Conservation (phyloP, 257 asterid species). For the Mitragyna speciosa region DNA sequence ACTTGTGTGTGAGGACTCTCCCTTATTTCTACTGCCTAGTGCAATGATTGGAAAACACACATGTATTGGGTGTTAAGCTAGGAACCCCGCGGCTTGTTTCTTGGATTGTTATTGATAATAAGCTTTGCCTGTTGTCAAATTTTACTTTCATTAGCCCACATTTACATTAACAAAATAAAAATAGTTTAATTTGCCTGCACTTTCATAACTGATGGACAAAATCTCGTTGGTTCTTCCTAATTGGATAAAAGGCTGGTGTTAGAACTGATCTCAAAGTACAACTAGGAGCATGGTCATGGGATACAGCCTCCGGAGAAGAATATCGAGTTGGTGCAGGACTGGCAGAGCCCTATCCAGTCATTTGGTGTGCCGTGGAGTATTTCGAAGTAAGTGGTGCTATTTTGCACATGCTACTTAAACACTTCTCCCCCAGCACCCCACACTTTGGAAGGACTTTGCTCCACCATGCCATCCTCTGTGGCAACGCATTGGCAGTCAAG, state of each 20-base stretch:
- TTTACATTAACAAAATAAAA: background rate
- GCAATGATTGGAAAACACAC: background rate
- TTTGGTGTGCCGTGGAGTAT: conserved; percentile 86
- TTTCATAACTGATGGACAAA: conserved; percentile 20
- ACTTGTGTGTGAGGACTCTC: background rate
- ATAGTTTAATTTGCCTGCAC: background rate
- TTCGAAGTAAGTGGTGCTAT: conserved; percentile 73
- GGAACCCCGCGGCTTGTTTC: background rate
- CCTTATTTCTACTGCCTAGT: background rate
- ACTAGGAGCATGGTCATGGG: conserved; percentile 93
- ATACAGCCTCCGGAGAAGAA: conserved; percentile 76
- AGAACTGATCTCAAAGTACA: conserved; percentile 56
- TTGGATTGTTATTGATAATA: background rate
- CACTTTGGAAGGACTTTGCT: conserved; percentile 62
- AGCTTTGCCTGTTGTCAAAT: background rate
- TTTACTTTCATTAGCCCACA: background rate
- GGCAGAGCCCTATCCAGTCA: conserved; percentile 67
- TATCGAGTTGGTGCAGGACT: conserved; percentile 78
- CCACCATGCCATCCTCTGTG: conserved; percentile 79
- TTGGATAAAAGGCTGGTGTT: conserved; percentile 52
- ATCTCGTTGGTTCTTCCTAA: background rate
- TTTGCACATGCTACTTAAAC: conserved; percentile 56
- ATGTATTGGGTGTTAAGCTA: background rate
- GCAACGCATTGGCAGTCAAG: conserved; percentile 49
- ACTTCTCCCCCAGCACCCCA: conserved; percentile 36